Evolutionary conservation across 1,284 basidiomycete genomes (phyloP).

Genomic region (Rhodotorula sp.): DNA sequence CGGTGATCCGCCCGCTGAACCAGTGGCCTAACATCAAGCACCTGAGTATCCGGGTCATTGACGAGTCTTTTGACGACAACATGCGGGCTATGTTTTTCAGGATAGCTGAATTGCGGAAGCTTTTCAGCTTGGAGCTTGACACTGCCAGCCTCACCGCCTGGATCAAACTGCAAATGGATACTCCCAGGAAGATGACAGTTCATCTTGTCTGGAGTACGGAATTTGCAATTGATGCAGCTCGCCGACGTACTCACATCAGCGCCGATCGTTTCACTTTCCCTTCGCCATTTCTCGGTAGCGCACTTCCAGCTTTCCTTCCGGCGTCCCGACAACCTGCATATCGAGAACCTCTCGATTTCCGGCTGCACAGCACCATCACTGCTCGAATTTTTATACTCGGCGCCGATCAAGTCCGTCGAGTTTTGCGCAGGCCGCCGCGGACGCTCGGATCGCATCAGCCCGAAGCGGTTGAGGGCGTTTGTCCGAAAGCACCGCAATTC

Average conservation of each 20-base stretch:
- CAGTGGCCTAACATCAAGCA: neutral
- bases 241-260: neutral
- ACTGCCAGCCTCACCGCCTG: neutral
- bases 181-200: neutral
- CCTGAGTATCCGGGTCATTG: neutral
- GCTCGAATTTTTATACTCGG: neutral
- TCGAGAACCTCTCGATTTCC: neutral
- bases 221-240: neutral
- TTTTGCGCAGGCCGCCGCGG: neutral
- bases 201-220: neutral
- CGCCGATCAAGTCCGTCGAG: slow-evolving; percentile 5
- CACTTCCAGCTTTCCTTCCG: no score
- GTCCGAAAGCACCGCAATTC: neutral
- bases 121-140: slow-evolving; percentile 4
- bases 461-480: no score
- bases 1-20: no score
- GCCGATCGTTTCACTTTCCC: no score
- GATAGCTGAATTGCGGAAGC: neutral
- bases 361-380: neutral
- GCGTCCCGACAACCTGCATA: neutral
- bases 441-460: neutral
- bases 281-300: no score
- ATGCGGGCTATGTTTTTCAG: no score
- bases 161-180: no score
- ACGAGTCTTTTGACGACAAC: no score